Evolutionary conservation across 2,329 filamentous ascomycete genomes (phyloP), one percentile per base, ranked within the genome.

Genomic region (Fusarium burgessii): DNA sequence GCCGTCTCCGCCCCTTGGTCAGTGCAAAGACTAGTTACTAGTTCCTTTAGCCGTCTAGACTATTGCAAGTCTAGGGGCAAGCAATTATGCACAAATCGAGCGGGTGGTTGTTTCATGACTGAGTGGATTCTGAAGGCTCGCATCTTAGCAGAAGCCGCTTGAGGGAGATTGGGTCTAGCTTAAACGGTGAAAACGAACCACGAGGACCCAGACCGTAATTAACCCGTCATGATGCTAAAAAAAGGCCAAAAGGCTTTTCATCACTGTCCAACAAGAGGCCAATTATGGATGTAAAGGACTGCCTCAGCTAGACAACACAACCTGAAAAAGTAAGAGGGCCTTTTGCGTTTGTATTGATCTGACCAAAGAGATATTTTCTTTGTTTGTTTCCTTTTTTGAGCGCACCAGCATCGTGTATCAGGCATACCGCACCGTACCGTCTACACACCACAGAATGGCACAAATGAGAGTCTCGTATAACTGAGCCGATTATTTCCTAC

Each of bases 151-250:
- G 46, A 58, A 47, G 41, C 32, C 27, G 43, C 23, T 40, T 23
- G 27, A 29, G 29, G 20, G 42, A 49, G 45, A 68, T 68, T 68
- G 20, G 50, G 58, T 46, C 60, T 70, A 71, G 69, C 52, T 54
- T 52, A 70, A 67, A 71, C 69, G 65, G 69, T 72, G 65, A 71
- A 50, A 51, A 56, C 51, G 25, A 61, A 59, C 68, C 63, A 68
- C 58, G 42, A 49, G 60, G 59, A 59, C 51, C 33, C n/a, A 54
- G 54, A 41, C 65, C 52, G 69, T 72, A 72, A 72, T 71, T 72
- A 70, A 72, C 52, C 69, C 69, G 65, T 59, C 65, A 71, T 70
- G 69, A 62, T 72, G 43, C 69, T 71, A 72, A 72, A 71, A 71
- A 71, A 69, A 71, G 64, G 45, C 23, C 38, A 14, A 52, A 20